Evolutionary conservation across 2,329 filamentous ascomycete species (phyloP).

Genomic region (Knufia petricola): DNA sequence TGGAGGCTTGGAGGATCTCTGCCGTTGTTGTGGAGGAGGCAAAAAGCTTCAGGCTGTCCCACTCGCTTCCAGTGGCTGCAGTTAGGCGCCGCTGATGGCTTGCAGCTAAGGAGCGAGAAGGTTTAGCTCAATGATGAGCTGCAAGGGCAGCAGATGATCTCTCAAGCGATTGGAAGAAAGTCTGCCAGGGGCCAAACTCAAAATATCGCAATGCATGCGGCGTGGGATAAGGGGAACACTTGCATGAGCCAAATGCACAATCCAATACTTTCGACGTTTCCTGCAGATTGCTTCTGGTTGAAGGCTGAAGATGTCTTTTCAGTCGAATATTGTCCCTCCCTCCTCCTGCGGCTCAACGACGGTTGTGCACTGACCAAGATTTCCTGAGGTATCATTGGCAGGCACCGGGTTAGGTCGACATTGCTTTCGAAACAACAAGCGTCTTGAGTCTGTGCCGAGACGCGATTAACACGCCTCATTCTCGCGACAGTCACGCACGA

Average conservation of each 20-base stretch:
- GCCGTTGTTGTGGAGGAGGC: no score
- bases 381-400: constrained; percentile 1
- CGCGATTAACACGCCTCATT: neutral
- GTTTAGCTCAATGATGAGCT: neutral
- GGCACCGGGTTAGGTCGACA: neutral
- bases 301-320: neutral
- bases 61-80: neutral
- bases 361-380: constrained; percentile 1
- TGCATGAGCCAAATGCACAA: neutral
- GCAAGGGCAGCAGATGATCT: neutral
- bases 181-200: constrained; percentile 1
- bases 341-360: neutral
- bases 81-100: neutral
- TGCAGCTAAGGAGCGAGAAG: neutral
- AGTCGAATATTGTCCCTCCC: neutral
- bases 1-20: no score
- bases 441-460: neutral
- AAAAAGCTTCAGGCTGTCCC: no score
- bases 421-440: constrained; percentile 4
- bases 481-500: neutral
- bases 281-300: neutral
- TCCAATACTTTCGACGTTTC: neutral
- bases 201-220: constrained; percentile 4
- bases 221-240: constrained; percentile 5
- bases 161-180: neutral